Conservation (phyloP, 345 rosid genomes). For the Limnanthes douglasii region DNA sequence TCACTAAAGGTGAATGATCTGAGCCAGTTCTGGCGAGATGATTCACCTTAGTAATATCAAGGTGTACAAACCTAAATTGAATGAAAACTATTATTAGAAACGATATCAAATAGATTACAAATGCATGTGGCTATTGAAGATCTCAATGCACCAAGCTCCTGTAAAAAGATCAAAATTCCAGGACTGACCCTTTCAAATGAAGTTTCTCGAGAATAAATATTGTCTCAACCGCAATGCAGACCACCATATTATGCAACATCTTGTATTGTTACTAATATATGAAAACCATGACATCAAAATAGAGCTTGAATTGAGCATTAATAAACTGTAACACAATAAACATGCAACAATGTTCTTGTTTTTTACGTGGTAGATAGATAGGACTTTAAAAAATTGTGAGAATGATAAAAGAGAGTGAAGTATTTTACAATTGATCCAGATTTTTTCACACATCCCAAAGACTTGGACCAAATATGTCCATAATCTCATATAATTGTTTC, state of each 20-base stretch:
- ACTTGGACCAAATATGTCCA: conserved; percentile 98
- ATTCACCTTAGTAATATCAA: too few relatives aligned
- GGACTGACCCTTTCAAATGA: conserved; percentile 63
- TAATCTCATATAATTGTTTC: conserved; percentile 42
- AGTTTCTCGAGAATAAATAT: conserved; percentile 85
- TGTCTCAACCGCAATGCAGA: conserved; percentile 93
- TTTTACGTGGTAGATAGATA: background rate
- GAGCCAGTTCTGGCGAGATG: too few relatives aligned
- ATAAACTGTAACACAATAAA: background rate
- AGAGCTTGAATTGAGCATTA: conserved; percentile 5
- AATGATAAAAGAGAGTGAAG: background rate
- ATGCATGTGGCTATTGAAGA: background rate
- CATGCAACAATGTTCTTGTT: background rate
- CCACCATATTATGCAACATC: conserved; percentile 80
- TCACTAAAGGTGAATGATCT: too few relatives aligned
- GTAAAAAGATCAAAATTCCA: conserved; percentile 1
- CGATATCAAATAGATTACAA: conserved; percentile 5
- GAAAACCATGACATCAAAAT: conserved; percentile 10
- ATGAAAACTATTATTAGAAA: conserved; percentile 4
- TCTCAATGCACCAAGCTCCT: conserved; percentile 1
- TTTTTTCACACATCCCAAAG: conserved; percentile 98
- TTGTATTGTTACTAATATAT: conserved; percentile 26
- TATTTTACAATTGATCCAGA: conserved; percentile 47
- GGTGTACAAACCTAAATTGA: conserved; percentile 69
- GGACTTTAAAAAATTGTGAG: conserved; percentile 4